Percentiles rank a stretch among this genome's conserved stretches.
Evolutionary conservation across 257 asterid genomes (phyloP).

Genomic region (Misopates orontium): DNA sequence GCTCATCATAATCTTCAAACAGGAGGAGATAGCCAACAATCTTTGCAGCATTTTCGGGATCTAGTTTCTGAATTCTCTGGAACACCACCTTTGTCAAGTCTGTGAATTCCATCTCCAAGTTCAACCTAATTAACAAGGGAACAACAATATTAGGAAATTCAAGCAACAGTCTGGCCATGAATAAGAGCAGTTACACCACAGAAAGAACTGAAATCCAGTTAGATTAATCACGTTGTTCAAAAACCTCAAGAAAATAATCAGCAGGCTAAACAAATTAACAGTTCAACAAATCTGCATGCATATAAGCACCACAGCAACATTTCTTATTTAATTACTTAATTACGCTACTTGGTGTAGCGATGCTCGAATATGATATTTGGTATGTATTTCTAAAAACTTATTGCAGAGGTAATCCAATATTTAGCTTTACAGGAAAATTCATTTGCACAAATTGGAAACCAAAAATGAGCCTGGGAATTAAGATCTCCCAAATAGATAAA

Average conservation of each 20-base stretch:
- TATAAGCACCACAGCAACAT: not conserved
- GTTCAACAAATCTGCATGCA: conserved; percentile 8
- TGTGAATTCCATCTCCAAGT: conserved; percentile 32
- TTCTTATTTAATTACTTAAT: not conserved
- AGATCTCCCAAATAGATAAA: no score
- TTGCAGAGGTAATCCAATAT: not conserved
- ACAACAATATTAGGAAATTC: not conserved
- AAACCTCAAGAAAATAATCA: not conserved
- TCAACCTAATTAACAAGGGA: conserved; percentile 8
- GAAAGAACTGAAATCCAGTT: not conserved
- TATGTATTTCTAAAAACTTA: not conserved
- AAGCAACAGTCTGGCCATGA: no score
- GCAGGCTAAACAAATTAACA: not conserved
- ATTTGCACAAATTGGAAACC: no score
- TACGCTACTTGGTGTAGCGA: not conserved
- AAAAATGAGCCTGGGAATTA: no score
- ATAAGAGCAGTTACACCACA: no score
- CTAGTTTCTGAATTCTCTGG: conserved; percentile 28
- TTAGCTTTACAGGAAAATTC: no score
- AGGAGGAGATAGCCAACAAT: conserved; percentile 33
- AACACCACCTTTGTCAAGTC: conserved; percentile 29
- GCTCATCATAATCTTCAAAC: conserved; percentile 10
- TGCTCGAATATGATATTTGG: not conserved
- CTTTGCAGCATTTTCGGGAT: conserved; percentile 26
- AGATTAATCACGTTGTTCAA: not conserved